phyloP scores from a whole-genome alignment of 2,329 filamentous ascomycete species.

The Calonectria hongkongensis region DNA sequence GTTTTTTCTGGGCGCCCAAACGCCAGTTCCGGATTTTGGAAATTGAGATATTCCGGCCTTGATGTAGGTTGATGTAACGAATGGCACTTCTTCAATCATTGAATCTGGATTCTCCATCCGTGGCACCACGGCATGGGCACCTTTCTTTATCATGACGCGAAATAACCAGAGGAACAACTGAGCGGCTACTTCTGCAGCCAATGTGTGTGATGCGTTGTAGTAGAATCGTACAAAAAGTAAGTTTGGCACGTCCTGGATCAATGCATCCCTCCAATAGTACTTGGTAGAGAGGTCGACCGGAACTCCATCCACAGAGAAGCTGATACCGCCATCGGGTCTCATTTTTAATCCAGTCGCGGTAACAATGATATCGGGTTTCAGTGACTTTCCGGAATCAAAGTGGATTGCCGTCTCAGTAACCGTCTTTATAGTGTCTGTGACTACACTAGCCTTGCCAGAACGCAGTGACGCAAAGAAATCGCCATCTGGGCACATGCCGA shows the following conservation, averaged over 20 bases:
- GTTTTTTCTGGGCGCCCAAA: neutral
- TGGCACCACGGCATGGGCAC: neutral
- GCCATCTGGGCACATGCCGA: conserved; percentile 73
- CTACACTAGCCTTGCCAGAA: neutral
- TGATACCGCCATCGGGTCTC: conserved; percentile 70
- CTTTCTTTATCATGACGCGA: conserved; percentile 1
- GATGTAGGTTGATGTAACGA: neutral
- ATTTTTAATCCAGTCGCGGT: conserved; percentile 78
- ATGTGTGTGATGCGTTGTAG: neutral
- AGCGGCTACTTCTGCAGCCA: neutral
- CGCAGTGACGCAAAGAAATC: conserved; percentile 66
- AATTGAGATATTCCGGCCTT: neutral
- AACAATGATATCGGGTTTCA: conserved; percentile 77
- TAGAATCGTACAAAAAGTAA: neutral
- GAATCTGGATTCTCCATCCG: neutral
- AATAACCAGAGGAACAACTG: neutral
- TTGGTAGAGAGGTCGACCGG: neutral
- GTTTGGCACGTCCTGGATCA: conserved; percentile 11
- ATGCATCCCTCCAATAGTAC: conserved; percentile 8
- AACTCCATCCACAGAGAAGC: conserved; percentile 69
- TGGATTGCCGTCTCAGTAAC: conserved; percentile 22
- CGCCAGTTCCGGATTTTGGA: neutral
- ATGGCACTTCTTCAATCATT: neutral
- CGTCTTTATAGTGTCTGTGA: neutral
- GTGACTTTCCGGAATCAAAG: conserved; percentile 59